Conservation (phyloP, 257 asterid species). For the Petrea volubilis region DNA sequence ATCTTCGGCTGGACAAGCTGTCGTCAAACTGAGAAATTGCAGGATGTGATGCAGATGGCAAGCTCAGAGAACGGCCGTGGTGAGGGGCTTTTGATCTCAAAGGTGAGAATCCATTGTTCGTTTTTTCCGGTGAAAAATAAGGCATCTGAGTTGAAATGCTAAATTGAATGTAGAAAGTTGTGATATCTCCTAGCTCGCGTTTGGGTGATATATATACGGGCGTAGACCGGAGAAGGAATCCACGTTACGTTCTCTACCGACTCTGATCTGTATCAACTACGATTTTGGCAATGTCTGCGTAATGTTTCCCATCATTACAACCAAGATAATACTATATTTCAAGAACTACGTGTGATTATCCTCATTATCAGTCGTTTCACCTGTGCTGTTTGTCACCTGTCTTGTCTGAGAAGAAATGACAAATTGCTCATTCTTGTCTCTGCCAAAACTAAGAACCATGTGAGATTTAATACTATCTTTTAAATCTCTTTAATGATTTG, state of each 20-base stretch:
- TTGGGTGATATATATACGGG: not conserved
- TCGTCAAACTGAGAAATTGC: slow-evolving; percentile 35
- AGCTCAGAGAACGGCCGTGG: slow-evolving; percentile 47
- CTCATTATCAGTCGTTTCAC: slow-evolving; percentile 17
- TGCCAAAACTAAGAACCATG: not conserved
- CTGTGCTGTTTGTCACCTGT: slow-evolving; percentile 1
- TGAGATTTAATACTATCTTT: not conserved
- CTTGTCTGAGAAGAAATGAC: not conserved
- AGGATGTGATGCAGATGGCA: slow-evolving; percentile 39
- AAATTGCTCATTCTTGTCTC: not conserved
- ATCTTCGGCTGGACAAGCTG: slow-evolving; percentile 19
- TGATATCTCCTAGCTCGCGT: not conserved
- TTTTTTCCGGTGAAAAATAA: not conserved
- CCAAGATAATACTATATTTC: not conserved
- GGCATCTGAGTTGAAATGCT: not conserved
- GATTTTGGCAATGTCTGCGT: slow-evolving; percentile 7
- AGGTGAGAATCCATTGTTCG: slow-evolving; percentile 41
- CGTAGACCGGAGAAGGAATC: slow-evolving; percentile 7
- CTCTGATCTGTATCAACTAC: slow-evolving; percentile 5
- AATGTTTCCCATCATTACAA: slow-evolving; percentile 21
- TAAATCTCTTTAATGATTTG: not conserved
- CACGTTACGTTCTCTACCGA: not conserved
- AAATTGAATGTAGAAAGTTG: slow-evolving; percentile 10
- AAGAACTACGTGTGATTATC: not conserved
- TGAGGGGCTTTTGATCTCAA: slow-evolving; percentile 35